phyloP scores from a whole-genome alignment of 2,329 filamentous ascomycete species.

The Botrytis fabae region DNA sequence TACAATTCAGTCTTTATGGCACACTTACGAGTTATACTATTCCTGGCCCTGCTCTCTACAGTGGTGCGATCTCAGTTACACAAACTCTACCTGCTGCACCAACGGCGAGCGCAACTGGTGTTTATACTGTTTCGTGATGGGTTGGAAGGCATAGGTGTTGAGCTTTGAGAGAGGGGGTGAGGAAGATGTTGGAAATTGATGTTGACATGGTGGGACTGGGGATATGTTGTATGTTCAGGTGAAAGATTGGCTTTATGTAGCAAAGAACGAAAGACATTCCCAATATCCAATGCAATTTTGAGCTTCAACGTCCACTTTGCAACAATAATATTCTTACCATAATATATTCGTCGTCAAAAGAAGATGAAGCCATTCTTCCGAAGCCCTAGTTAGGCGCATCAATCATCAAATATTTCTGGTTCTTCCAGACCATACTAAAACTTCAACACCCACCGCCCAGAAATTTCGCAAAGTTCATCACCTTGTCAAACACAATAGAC shows the following conservation, averaged over 20 bases:
- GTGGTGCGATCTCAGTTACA: constrained; percentile 26
- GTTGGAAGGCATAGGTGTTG: not conserved
- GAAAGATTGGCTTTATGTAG: not conserved
- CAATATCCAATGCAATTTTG: not conserved
- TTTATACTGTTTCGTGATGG: constrained; percentile 26
- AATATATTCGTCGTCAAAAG: not conserved
- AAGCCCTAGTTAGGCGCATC: too few species aligned
- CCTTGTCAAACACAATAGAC: not conserved
- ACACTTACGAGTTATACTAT: constrained; percentile 40
- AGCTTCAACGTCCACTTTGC: not conserved
- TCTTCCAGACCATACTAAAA: not conserved
- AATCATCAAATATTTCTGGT: not conserved
- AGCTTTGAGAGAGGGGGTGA: not conserved
- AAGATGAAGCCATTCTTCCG: not conserved
- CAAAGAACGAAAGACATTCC: not conserved
- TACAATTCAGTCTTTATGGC: constrained; percentile 45
- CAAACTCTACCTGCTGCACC: constrained; percentile 32
- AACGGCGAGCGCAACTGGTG: constrained; percentile 30
- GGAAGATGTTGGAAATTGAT: too few species aligned
- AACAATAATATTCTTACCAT: not conserved
- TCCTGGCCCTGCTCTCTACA: constrained; percentile 42
- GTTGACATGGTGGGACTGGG: not conserved
- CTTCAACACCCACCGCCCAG: too few species aligned
- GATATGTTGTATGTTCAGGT: not conserved
- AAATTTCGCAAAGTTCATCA: not conserved